phyloP scores from a whole-genome alignment of 176 grass and related monocot genomes.

The Canna indica region DNA sequence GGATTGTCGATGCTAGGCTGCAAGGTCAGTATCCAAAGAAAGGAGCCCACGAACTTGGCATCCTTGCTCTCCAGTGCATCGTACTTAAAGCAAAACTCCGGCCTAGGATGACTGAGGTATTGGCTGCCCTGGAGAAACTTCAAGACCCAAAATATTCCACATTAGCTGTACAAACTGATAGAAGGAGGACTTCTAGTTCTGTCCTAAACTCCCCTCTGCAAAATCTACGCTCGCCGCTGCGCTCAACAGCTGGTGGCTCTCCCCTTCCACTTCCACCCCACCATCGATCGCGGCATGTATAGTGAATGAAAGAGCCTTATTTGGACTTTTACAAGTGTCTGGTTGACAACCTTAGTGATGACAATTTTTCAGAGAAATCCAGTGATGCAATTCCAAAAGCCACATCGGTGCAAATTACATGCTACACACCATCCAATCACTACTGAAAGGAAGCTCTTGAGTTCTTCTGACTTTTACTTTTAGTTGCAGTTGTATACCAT shows the following conservation, averaged over 20 bases:
- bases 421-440: no score
- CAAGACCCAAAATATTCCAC: not conserved
- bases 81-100: not conserved
- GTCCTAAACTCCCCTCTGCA: not conserved
- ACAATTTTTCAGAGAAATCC: no score
- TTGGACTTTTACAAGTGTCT: not conserved
- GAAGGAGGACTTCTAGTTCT: not conserved
- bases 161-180: not conserved
- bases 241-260: not conserved
- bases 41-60: not conserved
- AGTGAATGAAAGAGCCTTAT: not conserved
- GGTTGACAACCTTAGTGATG: not conserved
- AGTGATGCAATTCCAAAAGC: no score
- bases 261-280: not conserved
- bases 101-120: not conserved
- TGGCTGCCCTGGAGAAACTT: conserved; percentile 1
- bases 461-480: no score
- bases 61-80: not conserved
- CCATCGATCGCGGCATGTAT: not conserved
- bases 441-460: no score
- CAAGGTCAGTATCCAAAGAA: not conserved
- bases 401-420: no score
- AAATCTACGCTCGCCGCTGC: not conserved
- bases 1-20: not conserved
- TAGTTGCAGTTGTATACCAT: no score